phyloP scores from a whole-genome alignment of 331 rosid genomes.

The Telfairia occidentalis region DNA sequence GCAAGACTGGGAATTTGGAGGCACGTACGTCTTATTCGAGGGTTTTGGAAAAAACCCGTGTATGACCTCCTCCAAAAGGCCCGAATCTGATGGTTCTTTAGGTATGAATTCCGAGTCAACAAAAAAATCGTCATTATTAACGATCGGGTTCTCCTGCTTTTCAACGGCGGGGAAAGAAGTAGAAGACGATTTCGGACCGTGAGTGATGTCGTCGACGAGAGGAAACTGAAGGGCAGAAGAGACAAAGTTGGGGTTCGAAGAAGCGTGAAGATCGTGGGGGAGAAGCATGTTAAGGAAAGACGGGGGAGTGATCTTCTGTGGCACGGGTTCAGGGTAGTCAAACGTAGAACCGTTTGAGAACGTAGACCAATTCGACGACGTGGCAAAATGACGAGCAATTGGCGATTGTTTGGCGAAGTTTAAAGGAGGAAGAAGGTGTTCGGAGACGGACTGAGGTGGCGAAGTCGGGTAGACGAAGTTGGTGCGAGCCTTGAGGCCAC shows the following conservation, averaged over 20 bases:
- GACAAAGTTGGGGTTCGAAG: conserved; percentile 13
- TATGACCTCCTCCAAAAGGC: conserved; percentile 67
- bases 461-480: conserved; percentile 56
- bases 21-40: background rate
- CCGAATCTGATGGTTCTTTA: conserved; percentile 45
- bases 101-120: conserved; percentile 29
- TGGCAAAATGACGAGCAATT: conserved; percentile 7
- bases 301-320: conserved; percentile 3
- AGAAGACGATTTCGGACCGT: background rate
- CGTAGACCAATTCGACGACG: conserved; percentile 17
- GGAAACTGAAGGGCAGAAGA: conserved; percentile 5
- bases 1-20: background rate
- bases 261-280: conserved; percentile 29
- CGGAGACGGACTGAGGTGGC: conserved; percentile 17
- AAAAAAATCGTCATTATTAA: background rate
- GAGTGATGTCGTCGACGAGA: background rate
- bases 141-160: background rate
- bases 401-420: conserved; percentile 27
- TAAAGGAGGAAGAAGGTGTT: conserved; percentile 25
- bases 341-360: conserved; percentile 13
- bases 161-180: background rate
- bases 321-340: background rate
- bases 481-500: conserved; percentile 78
- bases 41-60: conserved; percentile 42
- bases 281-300: conserved; percentile 45